These are phyloP conservation scores for Steccherinum ochraceum DNA, from an alignment of 768 basidiomycete species.

Conservation along the genomic window DNA sequence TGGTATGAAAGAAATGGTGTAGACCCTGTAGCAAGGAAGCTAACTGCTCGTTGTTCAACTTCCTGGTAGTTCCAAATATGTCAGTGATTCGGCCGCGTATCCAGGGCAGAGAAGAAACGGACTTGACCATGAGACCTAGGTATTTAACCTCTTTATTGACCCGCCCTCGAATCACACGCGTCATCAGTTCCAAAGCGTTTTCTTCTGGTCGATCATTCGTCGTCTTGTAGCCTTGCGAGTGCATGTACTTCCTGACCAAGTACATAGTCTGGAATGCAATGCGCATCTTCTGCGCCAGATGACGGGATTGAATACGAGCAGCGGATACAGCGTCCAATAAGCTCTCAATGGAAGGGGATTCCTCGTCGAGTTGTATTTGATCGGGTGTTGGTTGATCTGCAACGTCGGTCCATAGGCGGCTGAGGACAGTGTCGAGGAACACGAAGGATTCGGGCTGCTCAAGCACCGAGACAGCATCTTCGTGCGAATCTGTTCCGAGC, in stretches of 20 bases:
- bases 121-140: slow-evolving; percentile 46
- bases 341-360: not conserved
- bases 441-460: slow-evolving; percentile 15
- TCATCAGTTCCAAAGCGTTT: slow-evolving; percentile 33
- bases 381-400: slow-evolving; percentile 16
- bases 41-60: slow-evolving; percentile 39
- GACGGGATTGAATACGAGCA: slow-evolving; percentile 32
- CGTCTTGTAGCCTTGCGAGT: slow-evolving; percentile 35
- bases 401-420: slow-evolving; percentile 21
- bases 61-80: slow-evolving; percentile 26
- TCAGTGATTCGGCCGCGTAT: too few relatives aligned
- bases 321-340: slow-evolving; percentile 30
- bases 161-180: slow-evolving; percentile 38
- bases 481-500: slow-evolving; percentile 4
- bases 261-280: slow-evolving; percentile 44
- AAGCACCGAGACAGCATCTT: slow-evolving; percentile 8
- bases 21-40: too few relatives aligned
- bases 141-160: slow-evolving; percentile 36
- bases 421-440: slow-evolving; percentile 34
- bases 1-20: too few relatives aligned
- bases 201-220: slow-evolving; percentile 19
- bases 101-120: too few relatives aligned
- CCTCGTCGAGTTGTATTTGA: slow-evolving; percentile 16
- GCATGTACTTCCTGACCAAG: slow-evolving; percentile 38
- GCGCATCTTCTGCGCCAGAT: slow-evolving; percentile 28